Conservation (phyloP, 1,284 basidiomycete species). For the Naganishia albida region DNA sequence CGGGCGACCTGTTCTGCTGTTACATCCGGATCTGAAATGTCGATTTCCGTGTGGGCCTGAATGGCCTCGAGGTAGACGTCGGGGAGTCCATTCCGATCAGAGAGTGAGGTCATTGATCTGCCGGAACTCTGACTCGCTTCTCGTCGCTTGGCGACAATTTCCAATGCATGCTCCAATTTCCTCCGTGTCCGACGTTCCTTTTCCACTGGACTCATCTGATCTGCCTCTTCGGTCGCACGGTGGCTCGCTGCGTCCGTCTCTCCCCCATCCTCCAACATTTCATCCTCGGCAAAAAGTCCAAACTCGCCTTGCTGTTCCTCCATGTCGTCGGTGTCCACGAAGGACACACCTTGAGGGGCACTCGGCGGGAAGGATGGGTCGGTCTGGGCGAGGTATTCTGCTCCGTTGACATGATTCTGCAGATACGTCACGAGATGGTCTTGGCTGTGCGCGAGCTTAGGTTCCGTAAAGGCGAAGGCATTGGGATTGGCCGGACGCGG, state of each 20-base stretch:
- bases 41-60: conserved; percentile 16
- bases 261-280: conserved; percentile 26
- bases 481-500: neutral
- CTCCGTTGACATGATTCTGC: conserved; percentile 22
- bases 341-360: conserved; percentile 1
- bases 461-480: conserved; percentile 16
- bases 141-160: conserved; percentile 10
- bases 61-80: conserved; percentile 25
- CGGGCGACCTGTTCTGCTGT: conserved; percentile 23
- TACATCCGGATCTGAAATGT: conserved; percentile 21
- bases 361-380: neutral
- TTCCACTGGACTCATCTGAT: conserved; percentile 23
- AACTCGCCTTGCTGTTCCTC: conserved; percentile 15
- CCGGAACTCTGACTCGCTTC: neutral
- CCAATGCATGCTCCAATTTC: conserved; percentile 22
- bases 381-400: neutral
- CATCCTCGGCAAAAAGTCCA: conserved; percentile 22
- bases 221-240: conserved; percentile 10
- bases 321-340: conserved; percentile 2
- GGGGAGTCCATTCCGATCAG: conserved; percentile 20
- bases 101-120: conserved; percentile 9
- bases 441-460: conserved; percentile 12
- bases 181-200: conserved; percentile 12
- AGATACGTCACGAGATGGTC: conserved; percentile 12
- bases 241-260: conserved; percentile 22